Percentiles rank a stretch among this genome's conserved stretches.
Conservation (phyloP, 2,329 filamentous ascomycete species). For the Monilinia laxa region DNA sequence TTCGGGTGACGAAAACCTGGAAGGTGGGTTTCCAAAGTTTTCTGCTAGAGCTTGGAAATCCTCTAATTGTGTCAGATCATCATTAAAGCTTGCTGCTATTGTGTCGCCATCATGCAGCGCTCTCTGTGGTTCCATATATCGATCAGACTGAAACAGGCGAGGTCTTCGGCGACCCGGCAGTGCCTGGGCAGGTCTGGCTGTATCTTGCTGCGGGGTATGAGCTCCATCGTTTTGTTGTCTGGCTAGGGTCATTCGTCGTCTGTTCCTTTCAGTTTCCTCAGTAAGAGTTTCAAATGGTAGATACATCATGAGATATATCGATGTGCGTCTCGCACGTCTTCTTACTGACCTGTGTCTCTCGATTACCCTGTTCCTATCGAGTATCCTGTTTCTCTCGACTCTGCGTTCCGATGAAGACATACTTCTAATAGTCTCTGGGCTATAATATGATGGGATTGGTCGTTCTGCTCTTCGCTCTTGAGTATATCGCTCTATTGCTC, state of each 20-base stretch:
- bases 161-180: constrained; percentile 29
- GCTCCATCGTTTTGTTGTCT: constrained; percentile 18
- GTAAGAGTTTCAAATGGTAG: constrained; percentile 22
- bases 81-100: constrained; percentile 21
- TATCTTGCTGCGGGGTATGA: constrained; percentile 24
- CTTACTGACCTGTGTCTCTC: constrained; percentile 31
- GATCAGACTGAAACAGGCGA: constrained; percentile 35
- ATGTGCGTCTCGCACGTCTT: constrained; percentile 12
- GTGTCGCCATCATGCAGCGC: constrained; percentile 18
- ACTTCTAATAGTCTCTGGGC: constrained; percentile 5
- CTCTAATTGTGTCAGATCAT: constrained; percentile 35
- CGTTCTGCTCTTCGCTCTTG: constrained; percentile 13
- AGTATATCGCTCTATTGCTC: constrained; percentile 43
- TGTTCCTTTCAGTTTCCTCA: constrained; percentile 1
- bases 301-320: constrained; percentile 24
- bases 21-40: constrained; percentile 30
- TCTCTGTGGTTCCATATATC: constrained; percentile 38
- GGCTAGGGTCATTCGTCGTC: constrained; percentile 14
- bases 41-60: constrained; percentile 32
- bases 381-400: background rate
- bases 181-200: constrained; percentile 21
- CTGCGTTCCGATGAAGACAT: constrained; percentile 22
- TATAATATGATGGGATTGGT: background rate
- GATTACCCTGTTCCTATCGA: background rate
- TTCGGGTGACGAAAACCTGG: constrained; percentile 31